Evolutionary conservation across 768 basidiomycete species (phyloP), one percentile per base, ranked within the genome.

Genomic region (Pleurotus djamor): DNA sequence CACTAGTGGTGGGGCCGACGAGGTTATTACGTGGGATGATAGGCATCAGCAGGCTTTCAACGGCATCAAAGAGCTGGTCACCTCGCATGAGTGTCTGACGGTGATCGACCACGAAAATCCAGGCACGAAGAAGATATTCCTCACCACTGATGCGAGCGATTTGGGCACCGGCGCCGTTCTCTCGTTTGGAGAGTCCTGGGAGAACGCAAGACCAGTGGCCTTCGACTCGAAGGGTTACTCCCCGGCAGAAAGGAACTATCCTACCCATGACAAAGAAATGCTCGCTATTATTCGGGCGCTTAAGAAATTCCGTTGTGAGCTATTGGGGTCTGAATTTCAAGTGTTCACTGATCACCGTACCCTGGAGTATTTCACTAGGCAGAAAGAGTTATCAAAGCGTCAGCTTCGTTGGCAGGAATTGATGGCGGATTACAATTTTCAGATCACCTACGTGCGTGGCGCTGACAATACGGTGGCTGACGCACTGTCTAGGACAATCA

Each of bases 381-480:
- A 79, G 54, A 43, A 56, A 2, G 65, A 76, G 16, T 59, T 81
- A 0, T 77, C 70, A 0, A 59, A 67, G 0, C 55, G 63, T 0
- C 79, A 80, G 52, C 61, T 65, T 0, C 60, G 67, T 0, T 79
- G 78, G 79, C 61, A 66, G 54, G 67, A 76, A 60, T 68, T 70
- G 48, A 43, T 81, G 4, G 60, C 69, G 0, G 70, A 80, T 28
- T 80, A 67, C 57, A 67, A 79, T 32, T 66, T 65, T 50, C 44
- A 61, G 0, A 72, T 79, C n/a, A 50, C 57, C 4, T 80, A 79
- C 58, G 60, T 77, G 5, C 48, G 57, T 1, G 78, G 78, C 0
- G 61, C 69, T 12, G 60, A 70, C 17, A 79, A 80, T 61, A 63
- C 62, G 1, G 68, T 68, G 2, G 72, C 76, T 0, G 76, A 81